Base-by-base conservation (phyloP, 352 stramenopile species). In the Globisporangium nunn region DNA sequence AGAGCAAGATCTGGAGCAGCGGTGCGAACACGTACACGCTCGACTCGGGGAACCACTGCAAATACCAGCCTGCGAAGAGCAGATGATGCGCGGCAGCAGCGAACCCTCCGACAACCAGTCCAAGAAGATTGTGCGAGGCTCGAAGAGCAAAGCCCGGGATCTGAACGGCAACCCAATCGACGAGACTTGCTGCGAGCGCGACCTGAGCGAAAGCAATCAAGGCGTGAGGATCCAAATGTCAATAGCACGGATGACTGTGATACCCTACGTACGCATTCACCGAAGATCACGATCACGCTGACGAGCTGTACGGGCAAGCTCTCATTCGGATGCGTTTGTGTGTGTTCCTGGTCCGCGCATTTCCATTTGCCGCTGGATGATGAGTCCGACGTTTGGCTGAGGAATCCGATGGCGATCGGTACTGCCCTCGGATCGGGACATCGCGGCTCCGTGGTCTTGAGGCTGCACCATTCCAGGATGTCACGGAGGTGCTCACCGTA, bases 231-330 rank as follows among this genome's bases (percentile, higher is more conserved):
- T 3, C 2, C 35, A 15, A 4, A 12, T 40, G 35, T 14, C 15
- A 49, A 31, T 30, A 17, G 3, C 12, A n/a, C 3, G 3, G 37
- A 17, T 3, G 35, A 40, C 3, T 6, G 4, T 17, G 37, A 12
- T 4, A 1, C 17, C 37, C 11, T 5, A 70, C 10, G 69, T 78
- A 61, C 55, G 31, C 47, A 61, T 40, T 61, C 56, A 30, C 56
- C 39, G 41, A 61, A 56, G 39, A 56, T 51, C 18, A 61, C 56
- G 18, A 61, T 43, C 17, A 44, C 48, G 2, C 47, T 48, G 48
- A 50, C 54, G 48, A 61, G 56, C 29, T 51, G 33, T 2, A 30
- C 28, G n/a, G 53, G 54, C n/a, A 53, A 11, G 18, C 3, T 10
- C 10, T 53, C 33, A 14, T 48, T 28, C 17, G 18, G n/a, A 6